Percentiles rank a stretch among this genome's conserved stretches.
phyloP scores from a whole-genome alignment of 805 yeast genomes.

The Lachancea mirantina region DNA sequence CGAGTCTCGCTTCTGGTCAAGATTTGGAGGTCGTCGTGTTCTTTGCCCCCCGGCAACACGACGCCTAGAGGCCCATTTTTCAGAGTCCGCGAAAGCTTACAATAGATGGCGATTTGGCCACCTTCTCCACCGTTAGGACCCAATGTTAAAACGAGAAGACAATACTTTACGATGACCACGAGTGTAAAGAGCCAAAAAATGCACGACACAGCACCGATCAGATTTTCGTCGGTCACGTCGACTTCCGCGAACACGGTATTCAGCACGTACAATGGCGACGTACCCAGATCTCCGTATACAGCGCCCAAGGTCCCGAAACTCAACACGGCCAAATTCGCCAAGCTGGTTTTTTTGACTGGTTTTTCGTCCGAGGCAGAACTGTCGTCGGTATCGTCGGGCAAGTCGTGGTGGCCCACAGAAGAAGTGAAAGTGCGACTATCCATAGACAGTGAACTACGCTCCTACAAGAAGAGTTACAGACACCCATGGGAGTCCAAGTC shows the following conservation, averaged over 20 bases:
- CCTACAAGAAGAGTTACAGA: no score
- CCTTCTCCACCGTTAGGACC: conserved; percentile 59
- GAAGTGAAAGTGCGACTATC: no score
- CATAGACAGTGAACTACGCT: no score
- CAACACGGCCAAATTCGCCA: no score
- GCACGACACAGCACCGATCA: conserved; percentile 45
- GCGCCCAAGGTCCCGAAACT: conserved; percentile 39
- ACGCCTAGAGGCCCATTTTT: conserved; percentile 43
- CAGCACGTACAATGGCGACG: conserved; percentile 50
- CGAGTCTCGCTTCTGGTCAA: conserved; percentile 31
- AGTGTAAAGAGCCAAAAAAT: conserved; percentile 50
- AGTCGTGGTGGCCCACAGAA: no score
- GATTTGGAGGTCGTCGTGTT: conserved; percentile 28
- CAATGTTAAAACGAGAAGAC: conserved; percentile 38
- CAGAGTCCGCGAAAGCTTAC: conserved; percentile 45
- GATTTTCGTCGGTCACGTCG: conserved; percentile 29
- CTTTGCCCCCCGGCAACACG: conserved; percentile 30
- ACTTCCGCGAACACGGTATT: conserved; percentile 31
- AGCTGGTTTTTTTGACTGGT: no score
- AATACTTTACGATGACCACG: conserved; percentile 47
- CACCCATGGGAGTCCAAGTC: no score
- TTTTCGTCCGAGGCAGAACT: no score
- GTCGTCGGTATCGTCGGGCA: no score
- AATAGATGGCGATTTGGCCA: conserved; percentile 58
- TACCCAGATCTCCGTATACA: conserved; percentile 59